Base-by-base conservation (phyloP, 306 rosid species). In the Adenanthera pavonina region DNA sequence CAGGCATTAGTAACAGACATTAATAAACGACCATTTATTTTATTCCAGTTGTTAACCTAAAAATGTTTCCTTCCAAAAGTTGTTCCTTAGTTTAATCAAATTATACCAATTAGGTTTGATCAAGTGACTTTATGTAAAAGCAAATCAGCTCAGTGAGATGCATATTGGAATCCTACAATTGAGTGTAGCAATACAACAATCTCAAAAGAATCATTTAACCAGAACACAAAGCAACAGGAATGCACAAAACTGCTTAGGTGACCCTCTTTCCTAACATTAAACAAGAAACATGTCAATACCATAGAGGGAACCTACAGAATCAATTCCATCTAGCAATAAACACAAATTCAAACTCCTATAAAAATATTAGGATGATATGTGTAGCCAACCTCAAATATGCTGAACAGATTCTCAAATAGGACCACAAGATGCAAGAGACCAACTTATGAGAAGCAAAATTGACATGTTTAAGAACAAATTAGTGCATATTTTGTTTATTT, bases 121-220 rank as follows among this genome's bases (percentile, higher is more conserved):
- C 53, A 51, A 43, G 76, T 56, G 72, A 54, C 16, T 57, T 67
- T 67, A 57, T 48, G 53, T 10, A 47, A 47, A 14, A 49, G 54
- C 54, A 16, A 20, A 69, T n/a, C 16, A 36, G 47, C 15, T 19
- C 38, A 6, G 46, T 72, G 61, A 69, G 47, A 82, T 36, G 76
- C 59, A 69, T n/a, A 80, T 25, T 38, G 36, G 36, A 57, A 75
- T 61, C 8, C 82, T 49, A 75, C 57, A 66, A 66, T 59, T 8
- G 8, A 20, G 36, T 33, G 53, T 33, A 10, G 15, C 33, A 64
- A 30, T 65, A 8, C 71, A n/a, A 20, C 8, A 10, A 71, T 16
- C 67, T 56, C 41, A 44, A 34, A 75, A 57, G 48, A 66, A 46
- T 53, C 57, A n/a, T 8, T 11, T 41, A 65, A 25, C 35, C 74